Conservation (phyloP, 352 stramenopile genomes). For the Globisporangium middletonii region DNA sequence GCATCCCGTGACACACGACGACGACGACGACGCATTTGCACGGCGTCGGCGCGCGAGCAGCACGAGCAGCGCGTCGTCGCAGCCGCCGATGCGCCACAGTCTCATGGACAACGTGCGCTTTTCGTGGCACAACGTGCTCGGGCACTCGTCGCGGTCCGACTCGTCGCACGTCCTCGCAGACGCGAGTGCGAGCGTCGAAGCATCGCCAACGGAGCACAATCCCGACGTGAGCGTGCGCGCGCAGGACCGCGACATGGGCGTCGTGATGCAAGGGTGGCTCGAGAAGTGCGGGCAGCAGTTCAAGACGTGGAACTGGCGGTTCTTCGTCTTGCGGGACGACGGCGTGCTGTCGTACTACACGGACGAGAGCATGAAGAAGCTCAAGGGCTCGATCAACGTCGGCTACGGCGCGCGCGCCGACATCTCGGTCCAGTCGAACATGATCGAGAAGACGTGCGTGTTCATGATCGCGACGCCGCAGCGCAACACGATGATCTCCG, state of each 20-base stretch:
- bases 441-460: conserved; percentile 76
- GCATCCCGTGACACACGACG: not conserved
- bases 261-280: conserved; percentile 84
- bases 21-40: not conserved
- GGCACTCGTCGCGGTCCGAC: conserved; percentile 42
- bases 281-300: conserved; percentile 86
- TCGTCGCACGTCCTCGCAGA: conserved; percentile 3
- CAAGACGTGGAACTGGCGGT: conserved; percentile 88
- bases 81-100: conserved; percentile 21
- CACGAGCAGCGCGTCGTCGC: not conserved
- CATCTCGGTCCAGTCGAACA: conserved; percentile 80
- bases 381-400: conserved; percentile 78
- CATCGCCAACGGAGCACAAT: conserved; percentile 2
- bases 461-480: conserved; percentile 74
- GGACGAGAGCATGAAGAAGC: conserved; percentile 65
- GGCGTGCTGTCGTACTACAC: conserved; percentile 79
- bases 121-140: conserved; percentile 55
- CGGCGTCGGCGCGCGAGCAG: not conserved
- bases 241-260: conserved; percentile 51
- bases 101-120: conserved; percentile 44
- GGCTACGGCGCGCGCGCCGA: conserved; percentile 59
- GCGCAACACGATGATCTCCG: conserved; percentile 81
- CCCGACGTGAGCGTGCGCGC: conserved; percentile 28
- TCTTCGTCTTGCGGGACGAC: conserved; percentile 81
- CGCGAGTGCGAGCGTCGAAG: not conserved